Evolutionary conservation across 2,329 filamentous ascomycete species (phyloP), one percentile per base, ranked within the genome.

Genomic region (Simplicillium aogashimaense): DNA sequence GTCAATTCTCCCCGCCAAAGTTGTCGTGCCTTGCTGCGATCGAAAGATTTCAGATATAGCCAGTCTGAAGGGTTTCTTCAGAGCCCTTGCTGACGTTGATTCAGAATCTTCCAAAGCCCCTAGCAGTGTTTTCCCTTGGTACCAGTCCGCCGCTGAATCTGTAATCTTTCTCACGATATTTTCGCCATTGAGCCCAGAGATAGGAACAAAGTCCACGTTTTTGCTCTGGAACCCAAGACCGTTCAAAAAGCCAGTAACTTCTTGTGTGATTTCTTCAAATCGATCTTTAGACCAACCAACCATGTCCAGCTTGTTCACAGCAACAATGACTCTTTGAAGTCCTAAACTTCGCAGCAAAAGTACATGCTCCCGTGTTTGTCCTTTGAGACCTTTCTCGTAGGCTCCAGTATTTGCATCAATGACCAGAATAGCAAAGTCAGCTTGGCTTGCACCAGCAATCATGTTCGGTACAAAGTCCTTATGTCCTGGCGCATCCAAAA

Each of bases 401-500:
- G 89, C 89, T 29, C 90, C 92, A 0, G 78, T 86, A 43, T 84
- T 83, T 4, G 90, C 84, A 57, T 98, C 92, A 44, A 98, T 86
- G 15, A 98, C 92, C 3, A 98, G 69, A 1, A 98, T 83, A 0
- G 89, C 92, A 60, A 97, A 92, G 58, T 98, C 92, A 9, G 92
- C 94, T 61, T 95, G 90, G 43, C 86, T 92, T 3, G 90, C 88
- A 12, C 92, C 92, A 2, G 90, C 90, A 57, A 98, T 95, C 92
- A 98, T 98, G 59, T 95, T 98, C 1, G 92, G 92, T 15, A 98
- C 88, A 56, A 97, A 98, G 57, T 98, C 92, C 45, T 81, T 77
- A 60, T 98, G 92, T 0, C 92, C 92, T 0, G 92, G 92, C 0
- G 92, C 90, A 57, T 98, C 92, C 4, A 98, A 72, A 35, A 98